A percentile compares a stretch with the other conserved stretches of the same genome.
These are phyloP conservation scores for Halophytophthora polymorphica DNA, from an alignment of 352 stramenopile species.

Conservation along the genomic window DNA sequence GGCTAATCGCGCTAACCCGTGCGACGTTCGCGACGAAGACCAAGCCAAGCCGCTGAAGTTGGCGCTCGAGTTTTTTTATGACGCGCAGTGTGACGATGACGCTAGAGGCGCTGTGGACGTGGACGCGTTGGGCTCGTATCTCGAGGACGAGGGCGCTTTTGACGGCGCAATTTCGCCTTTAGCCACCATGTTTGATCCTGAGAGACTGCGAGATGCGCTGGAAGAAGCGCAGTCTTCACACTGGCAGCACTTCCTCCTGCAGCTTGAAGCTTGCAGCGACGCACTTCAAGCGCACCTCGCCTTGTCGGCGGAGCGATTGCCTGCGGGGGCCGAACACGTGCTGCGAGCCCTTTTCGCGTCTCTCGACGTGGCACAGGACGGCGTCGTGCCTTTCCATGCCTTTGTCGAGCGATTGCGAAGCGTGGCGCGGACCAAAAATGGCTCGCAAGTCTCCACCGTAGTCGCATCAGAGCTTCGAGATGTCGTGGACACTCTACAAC, in stretches of 20 bases:
- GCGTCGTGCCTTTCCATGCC: slow-evolving; percentile 37
- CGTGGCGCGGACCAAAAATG: slow-evolving; percentile 15
- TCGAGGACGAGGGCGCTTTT: slow-evolving; percentile 8
- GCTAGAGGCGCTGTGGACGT: slow-evolving; percentile 16
- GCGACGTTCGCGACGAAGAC: not conserved
- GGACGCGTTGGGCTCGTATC: slow-evolving; percentile 6
- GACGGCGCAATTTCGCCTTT: slow-evolving; percentile 12
- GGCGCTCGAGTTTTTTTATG: slow-evolving; percentile 28
- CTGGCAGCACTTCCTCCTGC: slow-evolving; percentile 60
- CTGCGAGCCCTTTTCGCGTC: slow-evolving; percentile 33
- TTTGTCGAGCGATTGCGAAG: slow-evolving; percentile 33
- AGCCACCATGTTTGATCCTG: slow-evolving; percentile 9
- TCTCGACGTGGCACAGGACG: slow-evolving; percentile 40
- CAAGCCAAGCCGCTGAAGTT: slow-evolving; percentile 14
- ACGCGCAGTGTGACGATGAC: slow-evolving; percentile 18
- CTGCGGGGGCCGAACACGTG: slow-evolving; percentile 14
- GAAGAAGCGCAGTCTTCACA: slow-evolving; percentile 33
- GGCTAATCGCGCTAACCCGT: not conserved
- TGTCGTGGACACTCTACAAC: slow-evolving; percentile 24
- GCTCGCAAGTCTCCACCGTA: slow-evolving; percentile 10
- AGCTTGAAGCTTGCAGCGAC: slow-evolving; percentile 33
- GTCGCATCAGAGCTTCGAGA: slow-evolving; percentile 21
- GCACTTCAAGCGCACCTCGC: slow-evolving; percentile 36
- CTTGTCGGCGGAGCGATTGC: slow-evolving; percentile 22
- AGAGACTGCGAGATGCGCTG: slow-evolving; percentile 4